Percentiles rank a stretch among this genome's conserved stretches.
Evolutionary conservation across 2,329 filamentous ascomycete genomes (phyloP).

Genomic region (Colletotrichum musae): DNA sequence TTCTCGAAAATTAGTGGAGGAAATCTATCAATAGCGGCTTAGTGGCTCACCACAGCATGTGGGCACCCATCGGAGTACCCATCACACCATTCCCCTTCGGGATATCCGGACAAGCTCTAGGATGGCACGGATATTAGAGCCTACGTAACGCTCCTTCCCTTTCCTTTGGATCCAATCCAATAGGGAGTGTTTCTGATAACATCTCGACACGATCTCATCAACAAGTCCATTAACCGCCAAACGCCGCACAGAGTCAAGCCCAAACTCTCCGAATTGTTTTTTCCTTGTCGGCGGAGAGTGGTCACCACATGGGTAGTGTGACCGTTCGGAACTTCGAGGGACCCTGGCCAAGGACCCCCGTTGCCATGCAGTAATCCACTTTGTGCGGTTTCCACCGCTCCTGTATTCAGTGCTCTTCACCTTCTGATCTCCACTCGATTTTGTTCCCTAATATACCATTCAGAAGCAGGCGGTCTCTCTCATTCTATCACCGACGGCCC

Average conservation of each 20-base stretch:
- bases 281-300: background rate
- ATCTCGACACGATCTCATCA: background rate
- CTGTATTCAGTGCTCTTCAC: background rate
- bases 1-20: constrained; percentile 14
- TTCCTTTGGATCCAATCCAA: background rate
- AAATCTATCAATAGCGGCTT: constrained; percentile 29
- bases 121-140: constrained; percentile 35
- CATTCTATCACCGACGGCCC: background rate
- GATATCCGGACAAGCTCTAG: constrained; percentile 25
- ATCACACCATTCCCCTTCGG: constrained; percentile 15
- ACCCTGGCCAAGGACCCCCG: no score
- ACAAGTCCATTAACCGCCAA: background rate
- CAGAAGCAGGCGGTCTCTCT: background rate
- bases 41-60: constrained; percentile 2
- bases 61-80: constrained; percentile 12
- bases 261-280: background rate
- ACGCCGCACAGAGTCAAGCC: background rate
- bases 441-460: background rate
- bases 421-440: constrained; percentile 6
- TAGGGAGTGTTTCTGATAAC: background rate
- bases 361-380: no score
- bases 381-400: constrained; percentile 16
- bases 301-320: background rate
- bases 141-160: constrained; percentile 33
- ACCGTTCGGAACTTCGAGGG: no score